Base-by-base conservation (phyloP, 2,329 filamentous ascomycete species). In the Fusarium vanettenii region DNA sequence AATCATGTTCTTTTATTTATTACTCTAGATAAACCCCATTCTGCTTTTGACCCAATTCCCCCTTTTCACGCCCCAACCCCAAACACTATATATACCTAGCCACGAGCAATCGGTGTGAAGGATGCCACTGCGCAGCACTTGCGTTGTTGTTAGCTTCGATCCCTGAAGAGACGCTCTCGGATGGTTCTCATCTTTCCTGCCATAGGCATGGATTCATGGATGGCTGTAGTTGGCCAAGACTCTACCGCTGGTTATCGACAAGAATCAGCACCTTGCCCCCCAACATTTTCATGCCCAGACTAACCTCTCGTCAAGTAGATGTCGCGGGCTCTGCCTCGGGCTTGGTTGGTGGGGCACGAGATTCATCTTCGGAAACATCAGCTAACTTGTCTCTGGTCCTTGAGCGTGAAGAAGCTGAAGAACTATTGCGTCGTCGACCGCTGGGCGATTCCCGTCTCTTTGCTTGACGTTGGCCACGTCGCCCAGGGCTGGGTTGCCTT, bases 351-450 rank as follows among this genome's bases (percentile, higher is more conserved):
- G 76, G 66, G 29, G 71, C 75, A 73, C 68, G 71, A 65, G 74
- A 57, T 70, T 78, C 78, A 79, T 80, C 81, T 82, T 82, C 78
- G 74, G 74, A 86, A 87, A 82, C 83, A 90, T 91, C 89, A 91
- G 87, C 88, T 81, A 86, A 86, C 83, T 84, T 89, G 82, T 86
- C 82, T 84, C 84, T 86, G 79, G 81, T 81, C 80, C 84, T 85
- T 81, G 86, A 85, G 79, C 83, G 82, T 81, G 86, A 86, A 79
- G 88, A 88, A 80, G 84, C 84, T 73, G 88, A 88, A 73, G 89
- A 89, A 74, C 84, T 84, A 80, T 86, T 89, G 76, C 84, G 85
- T 80, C 86, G 87, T 74, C 85, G 86, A 56, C 64, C 72, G 33
- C 60, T 61, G 18, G 69, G 69, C 60, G 72, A 70, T 57, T 72